phyloP scores from a whole-genome alignment of 768 basidiomycete species.

The Exsudoporus frostii region DNA sequence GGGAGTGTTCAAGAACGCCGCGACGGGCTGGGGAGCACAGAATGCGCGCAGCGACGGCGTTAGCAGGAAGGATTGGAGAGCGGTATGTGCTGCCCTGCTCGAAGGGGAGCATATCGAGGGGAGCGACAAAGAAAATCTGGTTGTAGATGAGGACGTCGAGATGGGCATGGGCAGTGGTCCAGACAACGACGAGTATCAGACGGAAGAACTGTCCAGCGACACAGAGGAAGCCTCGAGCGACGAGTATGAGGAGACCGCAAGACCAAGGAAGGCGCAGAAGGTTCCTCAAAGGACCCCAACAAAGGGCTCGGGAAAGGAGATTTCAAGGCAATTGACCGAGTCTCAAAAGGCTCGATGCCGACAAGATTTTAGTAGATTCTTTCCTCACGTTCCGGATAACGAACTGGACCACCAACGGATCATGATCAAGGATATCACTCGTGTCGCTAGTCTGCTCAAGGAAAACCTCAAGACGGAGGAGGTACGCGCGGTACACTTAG shows the following conservation, averaged over 20 bases:
- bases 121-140: slow-evolving; percentile 12
- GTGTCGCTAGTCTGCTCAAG: slow-evolving; percentile 58
- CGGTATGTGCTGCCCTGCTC: slow-evolving; percentile 74
- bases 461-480: slow-evolving; percentile 76
- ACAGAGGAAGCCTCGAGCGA: slow-evolving; percentile 28
- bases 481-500: slow-evolving; percentile 37
- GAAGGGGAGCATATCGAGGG: slow-evolving; percentile 38
- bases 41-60: slow-evolving; percentile 38
- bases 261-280: slow-evolving; percentile 9
- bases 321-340: slow-evolving; percentile 37
- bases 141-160: slow-evolving; percentile 18
- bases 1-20: slow-evolving; percentile 70
- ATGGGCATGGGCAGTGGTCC: slow-evolving; percentile 26
- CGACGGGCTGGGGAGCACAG: slow-evolving; percentile 60
- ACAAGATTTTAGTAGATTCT: slow-evolving; percentile 69
- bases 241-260: slow-evolving; percentile 26
- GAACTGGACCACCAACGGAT: slow-evolving; percentile 54
- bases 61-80: slow-evolving; percentile 69
- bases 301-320: background rate
- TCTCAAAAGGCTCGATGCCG: slow-evolving; percentile 54
- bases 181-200: slow-evolving; percentile 29
- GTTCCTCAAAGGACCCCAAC: background rate
- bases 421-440: slow-evolving; percentile 62
- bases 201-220: slow-evolving; percentile 24
- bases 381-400: slow-evolving; percentile 49